phyloP scores from a whole-genome alignment of 2,329 filamentous ascomycete genomes.

The Dactylellina leptospora region DNA sequence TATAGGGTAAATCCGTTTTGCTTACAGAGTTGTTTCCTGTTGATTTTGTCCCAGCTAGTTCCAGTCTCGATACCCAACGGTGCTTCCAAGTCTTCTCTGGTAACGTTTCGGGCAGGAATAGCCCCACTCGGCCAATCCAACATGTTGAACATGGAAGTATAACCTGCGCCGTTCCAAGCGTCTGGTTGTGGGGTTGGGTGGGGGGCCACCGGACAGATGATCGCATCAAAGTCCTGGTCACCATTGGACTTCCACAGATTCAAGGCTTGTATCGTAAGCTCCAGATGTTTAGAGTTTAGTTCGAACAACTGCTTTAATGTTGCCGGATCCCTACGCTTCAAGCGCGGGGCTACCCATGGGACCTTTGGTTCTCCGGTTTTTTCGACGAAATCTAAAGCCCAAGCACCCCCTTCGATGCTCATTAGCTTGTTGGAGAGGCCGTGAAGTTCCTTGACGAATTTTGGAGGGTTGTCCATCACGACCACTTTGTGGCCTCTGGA shows the following conservation, averaged over 20 bases:
- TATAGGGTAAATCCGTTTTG: neutral
- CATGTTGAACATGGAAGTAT: constrained; percentile 70
- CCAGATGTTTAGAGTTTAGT: constrained; percentile 66
- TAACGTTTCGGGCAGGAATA: constrained; percentile 37
- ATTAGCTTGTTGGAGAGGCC: constrained; percentile 69
- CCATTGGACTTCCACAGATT: constrained; percentile 66
- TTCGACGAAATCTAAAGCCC: constrained; percentile 69
- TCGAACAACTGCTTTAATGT: constrained; percentile 64
- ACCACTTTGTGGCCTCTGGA: constrained; percentile 67
- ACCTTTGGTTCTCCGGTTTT: constrained; percentile 68
- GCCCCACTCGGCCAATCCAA: constrained; percentile 70
- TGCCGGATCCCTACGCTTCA: constrained; percentile 64
- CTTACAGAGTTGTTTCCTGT: constrained; percentile 49
- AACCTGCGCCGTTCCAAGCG: constrained; percentile 70
- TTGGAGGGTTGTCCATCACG: constrained; percentile 66
- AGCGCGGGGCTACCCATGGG: constrained; percentile 68
- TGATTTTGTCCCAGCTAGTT: constrained; percentile 43
- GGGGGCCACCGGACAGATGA: constrained; percentile 71
- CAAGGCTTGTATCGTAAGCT: constrained; percentile 67
- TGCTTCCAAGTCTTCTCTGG: constrained; percentile 36
- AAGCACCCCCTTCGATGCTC: constrained; percentile 67
- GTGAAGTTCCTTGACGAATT: constrained; percentile 66
- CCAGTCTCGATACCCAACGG: constrained; percentile 41
- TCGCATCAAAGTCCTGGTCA: constrained; percentile 66
- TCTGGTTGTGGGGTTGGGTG: constrained; percentile 72